Percentiles rank a stretch among this genome's conserved stretches.
Conservation (phyloP, 768 basidiomycete species). For the Pleurotus cornucopiae region DNA sequence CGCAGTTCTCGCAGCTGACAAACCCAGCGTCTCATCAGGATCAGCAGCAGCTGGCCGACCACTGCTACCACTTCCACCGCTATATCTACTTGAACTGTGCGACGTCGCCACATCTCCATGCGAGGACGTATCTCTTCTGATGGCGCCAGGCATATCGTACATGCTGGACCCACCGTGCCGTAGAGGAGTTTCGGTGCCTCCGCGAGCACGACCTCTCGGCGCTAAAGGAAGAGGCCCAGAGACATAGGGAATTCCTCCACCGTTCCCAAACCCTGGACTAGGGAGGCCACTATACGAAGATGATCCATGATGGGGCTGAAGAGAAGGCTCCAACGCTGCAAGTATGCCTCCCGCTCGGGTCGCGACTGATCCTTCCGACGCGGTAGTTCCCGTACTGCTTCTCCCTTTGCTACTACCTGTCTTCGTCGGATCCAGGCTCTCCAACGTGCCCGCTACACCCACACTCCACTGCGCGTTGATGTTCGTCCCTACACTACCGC, state of each 20-base stretch:
- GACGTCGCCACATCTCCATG: constrained; percentile 2
- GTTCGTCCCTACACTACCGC: neutral
- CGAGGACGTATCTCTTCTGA: neutral
- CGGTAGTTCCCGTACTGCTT: neutral
- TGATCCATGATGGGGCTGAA: constrained; percentile 8
- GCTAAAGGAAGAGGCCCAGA: constrained; percentile 5
- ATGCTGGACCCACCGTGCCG: constrained; percentile 1
- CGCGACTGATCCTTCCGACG: neutral
- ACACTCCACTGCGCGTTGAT: neutral
- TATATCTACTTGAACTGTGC: neutral
- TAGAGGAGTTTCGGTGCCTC: neutral
- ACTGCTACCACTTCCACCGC: constrained; percentile 2
- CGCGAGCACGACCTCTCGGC: neutral
- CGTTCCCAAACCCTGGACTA: neutral
- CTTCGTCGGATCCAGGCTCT: neutral
- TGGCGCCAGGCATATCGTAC: constrained; percentile 4
- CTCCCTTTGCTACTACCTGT: neutral
- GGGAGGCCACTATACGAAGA: neutral
- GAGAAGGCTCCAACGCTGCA: constrained; percentile 22
- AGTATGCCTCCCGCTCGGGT: constrained; percentile 14
- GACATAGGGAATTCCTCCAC: constrained; percentile 2
- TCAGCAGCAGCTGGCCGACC: neutral
- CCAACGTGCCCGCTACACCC: neutral
- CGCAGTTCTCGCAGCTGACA: constrained; percentile 3
- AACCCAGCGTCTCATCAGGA: constrained; percentile 3